Evolutionary conservation across 495 filamentous ascomycete genomes (phyloP), one percentile per base, ranked within the genome.

Genomic region (Hypoxylon fragiforme): DNA sequence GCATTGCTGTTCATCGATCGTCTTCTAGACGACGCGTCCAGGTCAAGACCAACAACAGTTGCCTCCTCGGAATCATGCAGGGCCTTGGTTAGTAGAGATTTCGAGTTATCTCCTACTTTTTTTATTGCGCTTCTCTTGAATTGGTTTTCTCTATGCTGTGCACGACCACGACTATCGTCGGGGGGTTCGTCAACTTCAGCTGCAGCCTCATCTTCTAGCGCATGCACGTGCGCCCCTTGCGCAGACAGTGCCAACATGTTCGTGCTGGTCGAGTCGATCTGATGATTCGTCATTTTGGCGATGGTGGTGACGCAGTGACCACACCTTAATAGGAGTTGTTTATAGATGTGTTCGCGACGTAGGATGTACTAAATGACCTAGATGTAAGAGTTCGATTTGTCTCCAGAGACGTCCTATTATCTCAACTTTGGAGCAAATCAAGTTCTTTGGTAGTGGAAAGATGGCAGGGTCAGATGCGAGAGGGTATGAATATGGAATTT

Each of bases 11-110:
- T 85, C 38, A 86, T 85, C 44, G 91, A 92, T 44, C 85, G 81
- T 42, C 77, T 81, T 73, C 80, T 71, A 58, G 63, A 57, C 7
- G 54, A 31, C 8, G 30, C 30, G 35, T 44, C 55, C 26, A 50
- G 60, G n/a, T 54, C 38, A 20, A 53, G 22, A 46, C 70, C 67
- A 40, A 56, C 4, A 34, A 56, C 5, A 34, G 54, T 39, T 11
- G 78, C 75, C n/a, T 73, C 71, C 32, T 85, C 83, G 2, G 86
- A 82, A 49, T 80, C 82, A 54, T 85, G 81, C 38, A 95, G 78
- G 15, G 88, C 90, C 66, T 83, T 85, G 13, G 89, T 95, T 52
- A 95, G 77, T 40, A 95, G 80, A 6, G 90, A 94, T 63, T 87
- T 81, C 50, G 86, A 83, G 13, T 77, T 80, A 31, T 83, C 77